Base-by-base conservation (phyloP, 768 basidiomycete species). In the Suillus spraguei region DNA sequence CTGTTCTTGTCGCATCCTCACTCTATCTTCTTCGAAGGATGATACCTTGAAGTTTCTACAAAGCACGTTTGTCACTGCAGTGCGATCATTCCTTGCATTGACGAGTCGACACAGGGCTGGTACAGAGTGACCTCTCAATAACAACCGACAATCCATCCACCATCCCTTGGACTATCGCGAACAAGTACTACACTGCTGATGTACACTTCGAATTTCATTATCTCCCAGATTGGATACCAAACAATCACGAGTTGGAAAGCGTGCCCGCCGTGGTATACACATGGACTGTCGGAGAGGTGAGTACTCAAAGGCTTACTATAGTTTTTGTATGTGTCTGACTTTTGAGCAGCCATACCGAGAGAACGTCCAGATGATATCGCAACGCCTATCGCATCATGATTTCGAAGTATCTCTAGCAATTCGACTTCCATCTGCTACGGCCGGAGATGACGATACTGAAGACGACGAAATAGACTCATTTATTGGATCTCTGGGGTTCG, bases 111-210 rank as follows among this genome's bases (percentile, higher is more conserved):
- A 39, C 59, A 76, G 72, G 59, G 61, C 68, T 76, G 59, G 67
- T 63, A 35, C 65, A 38, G 65, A 67, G 10, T 62, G 58, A 63
- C 65, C 61, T 41, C 49, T 65, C 56, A 68, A 67, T 20, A 41
- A 6, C 17, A 28, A 41, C 56, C 32, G 70, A 71, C 32, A 64
- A 66, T 13, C 35, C 64, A 28, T 56, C 66, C 1, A 65, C 56
- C 33, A 75, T 91, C 38, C 87, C 89, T 11, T 94, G 91, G 91
- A 89, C 84, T 47, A 90, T 94, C 65, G 75, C 77, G 59, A 94
- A 94, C 79, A 88, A 85, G 72, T 95, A 95, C 75, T 95, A 94
- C 77, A 84, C 84, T 16, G 93, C 92, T 2, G 79, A 83, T 63
- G 89, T 95, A 8, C 85, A 87, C 64, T 93, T 94, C 70, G 77